Base-by-base conservation (phyloP, 139 green algal genomes). In the Microglena sp. region DNA sequence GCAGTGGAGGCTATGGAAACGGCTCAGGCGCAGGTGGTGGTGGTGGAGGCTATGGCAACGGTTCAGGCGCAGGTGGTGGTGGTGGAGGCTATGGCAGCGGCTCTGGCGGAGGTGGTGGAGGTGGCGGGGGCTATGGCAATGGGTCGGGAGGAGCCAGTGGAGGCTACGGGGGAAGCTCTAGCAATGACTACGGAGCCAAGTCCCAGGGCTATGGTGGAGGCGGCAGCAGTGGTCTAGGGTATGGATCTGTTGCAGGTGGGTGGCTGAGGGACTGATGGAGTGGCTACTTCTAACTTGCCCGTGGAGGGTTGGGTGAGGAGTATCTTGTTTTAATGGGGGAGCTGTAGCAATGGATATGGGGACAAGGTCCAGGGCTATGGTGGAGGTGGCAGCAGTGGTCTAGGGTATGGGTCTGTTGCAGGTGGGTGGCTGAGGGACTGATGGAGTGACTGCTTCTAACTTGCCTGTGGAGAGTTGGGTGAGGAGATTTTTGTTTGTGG, bases 1-100 rank as follows among this genome's bases (percentile, higher is more conserved):
- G 30, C 43, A 67, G 60, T 32, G 35, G 32, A 61, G 66, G 59
- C 66, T 44, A 61, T 34, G 60, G 40, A 32, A 78, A 81, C 54
- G 35, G 46, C 5, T 60, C 60, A 56, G 75, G 77, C 30, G 45
- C 55, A 53, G 74, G 74, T 81, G n/a, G n/a, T n/a, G n/a, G n/a
- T n/a, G n/a, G n/a, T n/a, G n/a, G 57, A 3, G 63, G 3, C 21
- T 33, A 4, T 18, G 59, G 21, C 59, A 34, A 64, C 5, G 18
- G 18, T 15, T 50, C 15, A 50, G 40, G 11, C 11, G 40, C 40
- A 50, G 40, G 11, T 24, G 15, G 40, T 50, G 60, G 40, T 22
- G 26, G 40, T 29, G 33, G 59, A 4, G 59, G 59, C 34, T n/a
- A n/a, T n/a, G n/a, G n/a, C n/a, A n/a, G n/a, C n/a, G n/a, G n/a